Percentiles rank a stretch among this genome's conserved stretches.
Conservation (phyloP, 1,284 basidiomycete species). For the Inonotus hispidus region DNA sequence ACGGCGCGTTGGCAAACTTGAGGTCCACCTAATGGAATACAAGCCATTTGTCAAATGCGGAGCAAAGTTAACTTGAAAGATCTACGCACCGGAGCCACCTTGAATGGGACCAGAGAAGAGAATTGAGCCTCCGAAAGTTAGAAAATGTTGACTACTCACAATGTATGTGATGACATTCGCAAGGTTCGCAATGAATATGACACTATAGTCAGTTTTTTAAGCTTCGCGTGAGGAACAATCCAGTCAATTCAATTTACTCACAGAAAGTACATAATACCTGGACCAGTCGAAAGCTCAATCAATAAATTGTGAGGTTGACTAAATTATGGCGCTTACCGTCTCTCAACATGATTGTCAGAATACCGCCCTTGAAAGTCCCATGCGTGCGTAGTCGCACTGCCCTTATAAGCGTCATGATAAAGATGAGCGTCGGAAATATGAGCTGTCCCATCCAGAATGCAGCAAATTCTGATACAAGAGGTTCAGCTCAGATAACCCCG, state of each 20-base stretch:
- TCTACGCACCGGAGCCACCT: conserved; percentile 10
- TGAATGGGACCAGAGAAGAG: no score
- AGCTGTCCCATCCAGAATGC: conserved; percentile 18
- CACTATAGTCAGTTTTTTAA: neutral
- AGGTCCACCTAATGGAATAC: conserved; percentile 1
- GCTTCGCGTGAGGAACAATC: no score
- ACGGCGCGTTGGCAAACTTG: conserved; percentile 11
- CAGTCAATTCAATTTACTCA: no score
- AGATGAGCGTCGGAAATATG: conserved; percentile 16
- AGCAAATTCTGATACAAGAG: conserved; percentile 12
- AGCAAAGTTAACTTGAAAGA: neutral
- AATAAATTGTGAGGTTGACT: no score
- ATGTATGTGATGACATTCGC: conserved; percentile 14
- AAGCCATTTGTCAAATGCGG: neutral
- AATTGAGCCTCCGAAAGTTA: neutral
- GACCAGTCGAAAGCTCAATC: no score
- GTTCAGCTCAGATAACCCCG: neutral
- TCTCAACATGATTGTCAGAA: conserved; percentile 11
- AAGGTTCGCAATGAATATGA: conserved; percentile 14
- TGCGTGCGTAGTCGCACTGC: neutral
- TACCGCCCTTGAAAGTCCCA: neutral
- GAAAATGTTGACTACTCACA: conserved; percentile 1
- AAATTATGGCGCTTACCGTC: conserved; percentile 9
- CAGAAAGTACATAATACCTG: conserved; percentile 16
- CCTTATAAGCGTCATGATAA: conserved; percentile 12